Conservation (phyloP, 2,329 filamentous ascomycete species). For the Thyridium curvatum region DNA sequence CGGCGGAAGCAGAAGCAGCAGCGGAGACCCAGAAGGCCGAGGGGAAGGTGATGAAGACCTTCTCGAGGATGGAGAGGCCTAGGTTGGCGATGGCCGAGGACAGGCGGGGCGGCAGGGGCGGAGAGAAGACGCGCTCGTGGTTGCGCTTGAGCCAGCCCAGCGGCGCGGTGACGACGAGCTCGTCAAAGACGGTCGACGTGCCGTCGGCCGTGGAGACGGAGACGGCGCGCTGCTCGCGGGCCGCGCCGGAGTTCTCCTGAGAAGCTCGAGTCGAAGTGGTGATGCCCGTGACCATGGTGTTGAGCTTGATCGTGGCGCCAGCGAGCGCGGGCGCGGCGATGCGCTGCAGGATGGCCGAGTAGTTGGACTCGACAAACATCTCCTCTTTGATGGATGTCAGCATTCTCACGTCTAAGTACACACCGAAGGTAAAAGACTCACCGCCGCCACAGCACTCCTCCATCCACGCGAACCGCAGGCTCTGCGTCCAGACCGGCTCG, state of each 20-base stretch:
- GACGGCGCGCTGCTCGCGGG: too few relatives aligned
- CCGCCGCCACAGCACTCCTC: slow-evolving; percentile 60
- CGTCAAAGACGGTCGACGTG: slow-evolving; percentile 34
- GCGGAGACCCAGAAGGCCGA: slow-evolving; percentile 15
- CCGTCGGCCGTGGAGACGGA: slow-evolving; percentile 30
- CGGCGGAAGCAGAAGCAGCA: too few relatives aligned
- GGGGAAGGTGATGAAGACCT: slow-evolving; percentile 18
- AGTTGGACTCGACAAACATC: slow-evolving; percentile 55
- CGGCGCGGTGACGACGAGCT: slow-evolving; percentile 44
- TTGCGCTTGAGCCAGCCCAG: slow-evolving; percentile 47
- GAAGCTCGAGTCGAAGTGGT: slow-evolving; percentile 16
- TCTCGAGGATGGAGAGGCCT: slow-evolving; percentile 17
- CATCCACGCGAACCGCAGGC: slow-evolving; percentile 57
- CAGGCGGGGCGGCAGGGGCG: slow-evolving; percentile 32
- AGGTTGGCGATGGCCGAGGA: slow-evolving; percentile 33
- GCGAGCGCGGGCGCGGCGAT: slow-evolving; percentile 40
- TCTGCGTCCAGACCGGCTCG: slow-evolving; percentile 51
- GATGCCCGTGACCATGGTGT: slow-evolving; percentile 25
- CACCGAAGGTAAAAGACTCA: slow-evolving; percentile 13
- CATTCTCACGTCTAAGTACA: not conserved
- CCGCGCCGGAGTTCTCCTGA: too few relatives aligned
- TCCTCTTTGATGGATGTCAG: slow-evolving; percentile 40
- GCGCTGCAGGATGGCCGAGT: slow-evolving; percentile 47
- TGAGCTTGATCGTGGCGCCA: slow-evolving; percentile 40
- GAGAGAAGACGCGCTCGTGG: slow-evolving; percentile 30